phyloP scores from a whole-genome alignment of 1,139 yeast genomes.

The Blastobotrys illinoisensis region DNA sequence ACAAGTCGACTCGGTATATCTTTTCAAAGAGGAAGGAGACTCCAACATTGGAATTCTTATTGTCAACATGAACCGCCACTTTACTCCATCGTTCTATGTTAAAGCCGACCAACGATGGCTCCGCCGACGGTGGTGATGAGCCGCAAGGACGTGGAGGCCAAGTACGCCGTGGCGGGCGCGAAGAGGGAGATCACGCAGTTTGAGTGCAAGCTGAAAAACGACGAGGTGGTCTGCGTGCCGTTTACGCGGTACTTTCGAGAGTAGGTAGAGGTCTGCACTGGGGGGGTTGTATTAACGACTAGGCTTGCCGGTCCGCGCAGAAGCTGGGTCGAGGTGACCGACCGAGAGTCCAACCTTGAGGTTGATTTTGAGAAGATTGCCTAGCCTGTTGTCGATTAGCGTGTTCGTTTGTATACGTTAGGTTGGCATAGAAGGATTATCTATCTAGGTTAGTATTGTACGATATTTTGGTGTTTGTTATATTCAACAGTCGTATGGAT shows the following conservation, averaged over 20 bases:
- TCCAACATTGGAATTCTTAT: not conserved
- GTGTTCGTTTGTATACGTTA: too few relatives aligned
- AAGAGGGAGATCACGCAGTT: constrained; percentile 45
- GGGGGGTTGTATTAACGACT: not conserved
- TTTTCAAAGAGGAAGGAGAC: not conserved
- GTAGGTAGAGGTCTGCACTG: constrained; percentile 9
- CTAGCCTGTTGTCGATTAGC: too few relatives aligned
- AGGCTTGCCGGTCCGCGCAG: not conserved
- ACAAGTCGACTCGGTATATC: not conserved
- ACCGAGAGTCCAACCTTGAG: not conserved
- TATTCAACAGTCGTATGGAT: too few relatives aligned
- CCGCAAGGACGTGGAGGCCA: constrained; percentile 15
- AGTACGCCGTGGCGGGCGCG: constrained; percentile 30
- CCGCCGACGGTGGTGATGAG: constrained; percentile 23
- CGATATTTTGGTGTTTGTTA: too few relatives aligned
- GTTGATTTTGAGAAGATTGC: not conserved
- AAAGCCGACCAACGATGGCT: constrained; percentile 18
- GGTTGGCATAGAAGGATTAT: too few relatives aligned
- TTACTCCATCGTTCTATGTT: not conserved
- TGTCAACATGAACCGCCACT: not conserved
- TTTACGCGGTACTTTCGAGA: constrained; percentile 19
- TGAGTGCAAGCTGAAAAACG: constrained; percentile 19
- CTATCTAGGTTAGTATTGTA: too few relatives aligned
- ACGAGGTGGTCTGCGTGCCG: constrained; percentile 23
- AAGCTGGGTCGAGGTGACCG: not conserved